These are phyloP conservation scores for Calonectria pseudoturangicola DNA, from an alignment of 2,329 filamentous ascomycete species.

Conservation along the genomic window DNA sequence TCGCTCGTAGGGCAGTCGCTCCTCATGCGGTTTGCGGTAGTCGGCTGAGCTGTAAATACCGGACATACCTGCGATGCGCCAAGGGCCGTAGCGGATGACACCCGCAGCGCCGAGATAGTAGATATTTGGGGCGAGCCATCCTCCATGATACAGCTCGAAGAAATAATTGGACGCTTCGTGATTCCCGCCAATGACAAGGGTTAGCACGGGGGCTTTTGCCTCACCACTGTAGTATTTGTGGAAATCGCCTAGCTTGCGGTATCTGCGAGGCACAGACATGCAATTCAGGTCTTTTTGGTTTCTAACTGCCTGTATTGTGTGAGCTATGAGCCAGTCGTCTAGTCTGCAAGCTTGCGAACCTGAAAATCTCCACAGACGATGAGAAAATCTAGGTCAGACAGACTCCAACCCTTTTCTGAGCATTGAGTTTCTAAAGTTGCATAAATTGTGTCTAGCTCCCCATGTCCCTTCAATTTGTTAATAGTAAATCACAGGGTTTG, in stretches of 20 bases:
- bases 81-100: slow-evolving; percentile 86
- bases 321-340: neutral
- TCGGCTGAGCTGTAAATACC: slow-evolving; percentile 95
- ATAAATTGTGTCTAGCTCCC: slow-evolving; percentile 40
- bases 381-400: slow-evolving; percentile 83
- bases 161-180: slow-evolving; percentile 94
- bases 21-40: slow-evolving; percentile 87
- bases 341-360: slow-evolving; percentile 63
- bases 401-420: slow-evolving; percentile 32
- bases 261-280: slow-evolving; percentile 92
- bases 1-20: slow-evolving; percentile 87
- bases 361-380: slow-evolving; percentile 98
- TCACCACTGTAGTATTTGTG: slow-evolving; percentile 91
- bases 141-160: slow-evolving; percentile 94
- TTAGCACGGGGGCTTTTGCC: slow-evolving; percentile 87
- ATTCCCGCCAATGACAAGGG: slow-evolving; percentile 93
- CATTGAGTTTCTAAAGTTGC: slow-evolving; percentile 30
- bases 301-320: slow-evolving; percentile 78
- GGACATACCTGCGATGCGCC: slow-evolving; percentile 90
- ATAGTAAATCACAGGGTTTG: neutral
- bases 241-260: slow-evolving; percentile 91
- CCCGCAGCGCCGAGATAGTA: slow-evolving; percentile 97
- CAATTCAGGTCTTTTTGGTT: slow-evolving; percentile 90
- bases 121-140: slow-evolving; percentile 96
- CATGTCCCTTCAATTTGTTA: slow-evolving; percentile 32